Percentiles rank a stretch among this genome's conserved stretches.
Conservation (phyloP, 1,139 yeast species). For the Eremothecium coryli region DNA sequence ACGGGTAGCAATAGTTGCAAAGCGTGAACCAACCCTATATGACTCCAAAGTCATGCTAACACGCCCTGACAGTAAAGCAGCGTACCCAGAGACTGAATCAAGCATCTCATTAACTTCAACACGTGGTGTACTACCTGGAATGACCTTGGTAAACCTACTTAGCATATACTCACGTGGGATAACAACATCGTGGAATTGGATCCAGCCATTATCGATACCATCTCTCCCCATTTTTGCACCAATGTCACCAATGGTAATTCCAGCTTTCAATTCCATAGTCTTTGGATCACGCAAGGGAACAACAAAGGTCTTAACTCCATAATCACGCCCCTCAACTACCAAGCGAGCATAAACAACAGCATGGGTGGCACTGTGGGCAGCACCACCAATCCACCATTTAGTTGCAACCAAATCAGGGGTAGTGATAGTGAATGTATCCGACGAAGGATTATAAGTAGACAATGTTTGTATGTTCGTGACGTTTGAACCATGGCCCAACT, state of each 20-base stretch:
- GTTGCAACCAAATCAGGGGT: constrained; percentile 91
- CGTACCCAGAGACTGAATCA: constrained; percentile 71
- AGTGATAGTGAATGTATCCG: constrained; percentile 62
- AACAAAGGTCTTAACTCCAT: constrained; percentile 84
- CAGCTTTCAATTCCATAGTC: constrained; percentile 61
- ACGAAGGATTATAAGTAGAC: constrained; percentile 61
- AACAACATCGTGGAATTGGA: constrained; percentile 72
- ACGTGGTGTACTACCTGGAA: constrained; percentile 44
- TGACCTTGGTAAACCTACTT: constrained; percentile 67
- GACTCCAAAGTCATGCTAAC: constrained; percentile 85
- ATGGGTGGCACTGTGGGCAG: constrained; percentile 89
- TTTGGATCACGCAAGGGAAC: constrained; percentile 75
- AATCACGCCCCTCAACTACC: constrained; percentile 71
- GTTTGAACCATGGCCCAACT: constrained; percentile 87
- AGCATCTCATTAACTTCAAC: constrained; percentile 64
- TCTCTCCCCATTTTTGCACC: constrained; percentile 85
- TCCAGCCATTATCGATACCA: constrained; percentile 91
- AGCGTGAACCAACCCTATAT: constrained; percentile 69
- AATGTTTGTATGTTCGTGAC: constrained; percentile 92
- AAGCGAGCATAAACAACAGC: constrained; percentile 73
- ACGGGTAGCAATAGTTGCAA: constrained; percentile 74
- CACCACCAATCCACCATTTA: constrained; percentile 99
- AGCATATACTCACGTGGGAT: constrained; percentile 81
- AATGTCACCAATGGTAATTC: constrained; percentile 79
- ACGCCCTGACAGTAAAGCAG: constrained; percentile 81